These are phyloP conservation scores for Penicillium cataractarum DNA, from an alignment of 495 filamentous ascomycete genomes.

Conservation along the genomic window DNA sequence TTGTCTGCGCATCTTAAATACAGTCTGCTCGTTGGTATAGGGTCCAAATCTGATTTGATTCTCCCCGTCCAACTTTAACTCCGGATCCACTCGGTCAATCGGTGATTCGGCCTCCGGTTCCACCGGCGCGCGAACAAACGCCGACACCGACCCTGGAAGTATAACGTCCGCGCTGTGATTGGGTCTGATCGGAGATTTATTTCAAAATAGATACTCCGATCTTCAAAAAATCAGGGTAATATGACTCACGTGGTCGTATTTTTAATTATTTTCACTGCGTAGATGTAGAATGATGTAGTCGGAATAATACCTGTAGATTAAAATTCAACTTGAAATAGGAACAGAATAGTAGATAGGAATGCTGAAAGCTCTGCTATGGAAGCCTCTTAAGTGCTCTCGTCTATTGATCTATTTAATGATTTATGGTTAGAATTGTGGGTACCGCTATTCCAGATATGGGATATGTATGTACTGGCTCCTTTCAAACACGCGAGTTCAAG, in stretches of 20 bases:
- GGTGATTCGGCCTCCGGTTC: constrained; percentile 19
- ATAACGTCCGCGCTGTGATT: background rate
- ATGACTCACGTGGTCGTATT: background rate
- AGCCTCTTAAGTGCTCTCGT: background rate
- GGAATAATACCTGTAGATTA: background rate
- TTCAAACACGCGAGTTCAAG: background rate
- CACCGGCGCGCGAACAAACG: background rate
- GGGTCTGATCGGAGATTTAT: background rate
- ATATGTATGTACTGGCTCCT: background rate
- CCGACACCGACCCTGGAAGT: background rate
- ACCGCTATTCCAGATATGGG: background rate
- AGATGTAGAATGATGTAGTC: background rate
- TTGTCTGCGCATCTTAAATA: background rate
- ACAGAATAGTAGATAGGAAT: background rate
- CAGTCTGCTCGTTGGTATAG: background rate
- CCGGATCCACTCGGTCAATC: constrained; percentile 10
- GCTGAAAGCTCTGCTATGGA: background rate
- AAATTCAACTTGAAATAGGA: background rate
- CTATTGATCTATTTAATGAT: background rate
- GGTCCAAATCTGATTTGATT: background rate
- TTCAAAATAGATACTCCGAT: background rate
- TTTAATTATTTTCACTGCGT: background rate
- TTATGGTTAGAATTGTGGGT: background rate
- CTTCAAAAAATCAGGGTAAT: background rate
- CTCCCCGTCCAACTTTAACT: background rate